Conservation (phyloP, 352 stramenopile genomes). For the Blastocystis sp. region DNA sequence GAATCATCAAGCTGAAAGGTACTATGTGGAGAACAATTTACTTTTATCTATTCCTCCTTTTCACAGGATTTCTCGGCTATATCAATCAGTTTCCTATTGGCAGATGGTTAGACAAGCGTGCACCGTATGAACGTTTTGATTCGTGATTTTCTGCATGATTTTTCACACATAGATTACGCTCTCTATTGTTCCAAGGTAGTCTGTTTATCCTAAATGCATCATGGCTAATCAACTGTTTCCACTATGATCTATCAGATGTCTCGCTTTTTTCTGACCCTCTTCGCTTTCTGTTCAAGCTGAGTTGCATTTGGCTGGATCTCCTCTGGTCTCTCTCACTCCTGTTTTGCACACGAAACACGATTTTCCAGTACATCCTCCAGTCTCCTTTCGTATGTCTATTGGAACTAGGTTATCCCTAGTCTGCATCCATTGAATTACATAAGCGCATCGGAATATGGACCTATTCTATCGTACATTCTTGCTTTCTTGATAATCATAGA, state of each 20-base stretch:
- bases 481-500: not conserved
- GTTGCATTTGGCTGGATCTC: not conserved
- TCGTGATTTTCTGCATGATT: not conserved
- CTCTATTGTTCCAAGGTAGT: not conserved
- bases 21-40: conserved; percentile 15
- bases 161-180: not conserved
- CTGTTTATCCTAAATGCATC: not conserved
- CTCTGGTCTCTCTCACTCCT: conserved; percentile 4
- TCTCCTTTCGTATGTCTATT: not conserved
- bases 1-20: not conserved
- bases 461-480: not conserved
- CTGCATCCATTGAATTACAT: not conserved
- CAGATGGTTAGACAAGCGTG: not conserved
- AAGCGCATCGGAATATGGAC: not conserved
- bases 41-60: conserved; percentile 10
- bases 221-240: not conserved
- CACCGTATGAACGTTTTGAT: not conserved
- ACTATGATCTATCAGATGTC: not conserved
- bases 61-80: not conserved
- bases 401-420: not conserved
- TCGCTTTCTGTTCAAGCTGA: not conserved
- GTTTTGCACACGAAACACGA: conserved; percentile 21
- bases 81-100: not conserved
- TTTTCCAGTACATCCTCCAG: conserved; percentile 16
- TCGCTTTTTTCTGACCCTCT: not conserved